phyloP scores from a whole-genome alignment of 352 stramenopile species.

The Globisporangium radiosum region DNA sequence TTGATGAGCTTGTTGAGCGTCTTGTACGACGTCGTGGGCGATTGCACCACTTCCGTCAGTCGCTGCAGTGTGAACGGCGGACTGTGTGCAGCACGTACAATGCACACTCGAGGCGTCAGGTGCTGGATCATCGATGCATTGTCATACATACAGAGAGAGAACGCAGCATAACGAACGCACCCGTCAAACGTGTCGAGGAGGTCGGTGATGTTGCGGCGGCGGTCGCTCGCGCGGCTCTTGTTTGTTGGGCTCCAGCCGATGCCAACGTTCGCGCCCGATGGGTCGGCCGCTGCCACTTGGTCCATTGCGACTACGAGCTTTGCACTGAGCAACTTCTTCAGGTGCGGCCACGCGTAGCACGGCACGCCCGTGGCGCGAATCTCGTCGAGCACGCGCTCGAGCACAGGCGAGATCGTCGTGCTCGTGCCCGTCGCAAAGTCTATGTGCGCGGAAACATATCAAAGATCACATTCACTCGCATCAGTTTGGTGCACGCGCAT shows the following conservation, averaged over 20 bases:
- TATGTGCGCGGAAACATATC: too few species aligned
- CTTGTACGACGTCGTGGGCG: constrained; percentile 66
- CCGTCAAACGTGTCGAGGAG: constrained; percentile 60
- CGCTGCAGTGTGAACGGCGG: constrained; percentile 80
- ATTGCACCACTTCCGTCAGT: constrained; percentile 69
- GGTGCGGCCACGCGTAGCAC: constrained; percentile 65
- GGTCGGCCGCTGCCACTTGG: constrained; percentile 40
- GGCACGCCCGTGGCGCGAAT: constrained; percentile 62
- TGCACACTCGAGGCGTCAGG: not conserved
- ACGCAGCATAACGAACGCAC: constrained; percentile 6
- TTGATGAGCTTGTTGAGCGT: constrained; percentile 77
- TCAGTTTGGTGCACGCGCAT: too few species aligned
- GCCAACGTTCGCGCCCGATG: constrained; percentile 17
- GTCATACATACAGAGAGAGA: not conserved
- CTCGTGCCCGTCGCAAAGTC: constrained; percentile 40
- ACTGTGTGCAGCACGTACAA: constrained; percentile 9
- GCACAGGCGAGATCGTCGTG: constrained; percentile 36
- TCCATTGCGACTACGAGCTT: constrained; percentile 56
- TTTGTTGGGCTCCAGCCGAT: constrained; percentile 41
- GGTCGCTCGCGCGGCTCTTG: constrained; percentile 45
- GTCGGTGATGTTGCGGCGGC: constrained; percentile 44
- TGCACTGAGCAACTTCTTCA: constrained; percentile 53
- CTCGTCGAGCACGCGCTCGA: constrained; percentile 60
- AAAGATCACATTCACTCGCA: too few species aligned
- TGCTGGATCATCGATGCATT: not conserved